Evolutionary conservation across 768 basidiomycete species (phyloP).

Genomic region (Xerocomellus intermedius): DNA sequence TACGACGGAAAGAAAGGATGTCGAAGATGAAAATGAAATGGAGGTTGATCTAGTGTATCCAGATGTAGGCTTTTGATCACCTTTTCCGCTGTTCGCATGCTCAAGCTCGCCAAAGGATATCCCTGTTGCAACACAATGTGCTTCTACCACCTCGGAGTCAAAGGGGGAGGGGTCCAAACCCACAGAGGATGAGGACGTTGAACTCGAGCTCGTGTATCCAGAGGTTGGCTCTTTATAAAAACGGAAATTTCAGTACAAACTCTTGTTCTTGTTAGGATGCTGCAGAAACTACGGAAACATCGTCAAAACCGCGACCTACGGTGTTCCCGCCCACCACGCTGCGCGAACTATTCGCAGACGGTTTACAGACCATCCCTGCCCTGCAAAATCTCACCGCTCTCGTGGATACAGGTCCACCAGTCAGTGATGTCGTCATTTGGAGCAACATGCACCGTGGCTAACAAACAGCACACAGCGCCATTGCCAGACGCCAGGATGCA

Average conservation of each 20-base stretch:
- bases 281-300: not conserved
- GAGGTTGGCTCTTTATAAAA: not conserved
- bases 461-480: conserved; percentile 10
- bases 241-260: not conserved
- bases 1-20: not conserved
- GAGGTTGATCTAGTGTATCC: conserved; percentile 25
- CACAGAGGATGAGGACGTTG: conserved; percentile 1
- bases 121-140: not conserved
- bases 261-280: conserved; percentile 9
- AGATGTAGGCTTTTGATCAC: conserved; percentile 10
- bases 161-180: too few species aligned
- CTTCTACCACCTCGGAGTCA: not conserved
- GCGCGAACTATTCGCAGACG: not conserved
- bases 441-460: not conserved
- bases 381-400: not conserved
- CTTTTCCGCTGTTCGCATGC: not conserved
- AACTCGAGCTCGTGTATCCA: conserved; percentile 23
- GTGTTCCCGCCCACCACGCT: not conserved
- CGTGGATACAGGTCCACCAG: not conserved
- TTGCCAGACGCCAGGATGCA: conserved; percentile 17
- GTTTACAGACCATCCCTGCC: conserved; percentile 3
- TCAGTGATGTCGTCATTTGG: not conserved
- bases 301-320: not conserved
- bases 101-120: conserved; percentile 8
- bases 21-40: conserved; percentile 2